Evolutionary conservation across 2,329 filamentous ascomycete genomes (phyloP).

Genomic region (Diaporthe capsici): DNA sequence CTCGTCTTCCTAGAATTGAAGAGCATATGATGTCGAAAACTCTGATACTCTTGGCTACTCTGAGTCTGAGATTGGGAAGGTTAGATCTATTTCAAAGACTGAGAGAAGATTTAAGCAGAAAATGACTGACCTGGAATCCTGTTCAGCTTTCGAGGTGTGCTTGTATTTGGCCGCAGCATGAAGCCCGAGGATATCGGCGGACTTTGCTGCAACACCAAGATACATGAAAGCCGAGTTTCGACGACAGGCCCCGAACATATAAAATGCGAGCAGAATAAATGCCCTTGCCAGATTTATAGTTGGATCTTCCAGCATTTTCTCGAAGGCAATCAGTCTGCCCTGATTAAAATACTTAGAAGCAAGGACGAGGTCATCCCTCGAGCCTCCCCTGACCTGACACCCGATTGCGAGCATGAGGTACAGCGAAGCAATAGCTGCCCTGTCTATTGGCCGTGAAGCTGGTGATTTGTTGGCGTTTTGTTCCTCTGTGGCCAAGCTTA

Average conservation of each 20-base stretch:
- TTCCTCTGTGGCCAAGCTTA: not conserved
- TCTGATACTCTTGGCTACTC: constrained; percentile 36
- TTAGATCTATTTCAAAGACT: not conserved
- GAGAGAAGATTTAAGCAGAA: fast-evolving
- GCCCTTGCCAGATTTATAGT: constrained; percentile 65
- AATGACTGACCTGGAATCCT: constrained; percentile 1
- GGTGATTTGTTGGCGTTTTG: not conserved
- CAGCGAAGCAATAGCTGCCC: constrained; percentile 20
- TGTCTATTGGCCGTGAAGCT: not conserved
- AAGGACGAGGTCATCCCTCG: constrained; percentile 36
- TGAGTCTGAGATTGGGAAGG: not conserved
- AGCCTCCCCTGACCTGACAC: constrained; percentile 42
- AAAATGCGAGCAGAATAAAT: constrained; percentile 71
- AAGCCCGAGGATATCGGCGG: constrained; percentile 69
- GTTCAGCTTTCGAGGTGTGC: constrained; percentile 31
- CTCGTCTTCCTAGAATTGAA: constrained; percentile 34
- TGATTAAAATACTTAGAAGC: constrained; percentile 43
- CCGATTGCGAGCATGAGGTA: constrained; percentile 46
- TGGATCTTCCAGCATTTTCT: constrained; percentile 66
- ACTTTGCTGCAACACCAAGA: constrained; percentile 69
- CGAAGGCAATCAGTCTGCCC: constrained; percentile 56
- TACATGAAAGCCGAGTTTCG: constrained; percentile 76
- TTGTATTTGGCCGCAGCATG: constrained; percentile 57
- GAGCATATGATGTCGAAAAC: constrained; percentile 38
- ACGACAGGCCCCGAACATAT: constrained; percentile 70